Percentiles rank a stretch among this genome's conserved stretches.
phyloP scores from a whole-genome alignment of 2,329 filamentous ascomycete species.

The Epichloe typhina region DNA sequence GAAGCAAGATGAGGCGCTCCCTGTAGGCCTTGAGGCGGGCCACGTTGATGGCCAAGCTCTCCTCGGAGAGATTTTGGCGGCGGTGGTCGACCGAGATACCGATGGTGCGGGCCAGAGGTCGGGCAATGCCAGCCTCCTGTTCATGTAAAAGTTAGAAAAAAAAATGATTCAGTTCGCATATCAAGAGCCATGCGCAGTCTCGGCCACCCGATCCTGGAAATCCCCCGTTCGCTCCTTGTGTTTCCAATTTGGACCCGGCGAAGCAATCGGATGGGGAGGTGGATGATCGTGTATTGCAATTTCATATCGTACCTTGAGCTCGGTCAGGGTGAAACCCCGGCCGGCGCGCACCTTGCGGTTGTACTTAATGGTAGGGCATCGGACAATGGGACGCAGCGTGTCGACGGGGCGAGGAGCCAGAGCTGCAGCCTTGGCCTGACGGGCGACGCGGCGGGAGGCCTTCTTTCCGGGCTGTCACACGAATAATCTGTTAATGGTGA shows the following conservation, averaged over 20 bases:
- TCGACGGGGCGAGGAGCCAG: conserved; percentile 95
- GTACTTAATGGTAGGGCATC: conserved; percentile 97
- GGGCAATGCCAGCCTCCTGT: conserved; percentile 88
- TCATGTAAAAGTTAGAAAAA: conserved; percentile 20
- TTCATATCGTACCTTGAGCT: conserved; percentile 72
- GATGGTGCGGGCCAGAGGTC: conserved; percentile 87
- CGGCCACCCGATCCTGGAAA: not conserved
- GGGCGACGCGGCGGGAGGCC: conserved; percentile 79
- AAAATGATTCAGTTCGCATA: not conserved
- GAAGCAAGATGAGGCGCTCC: conserved; percentile 92
- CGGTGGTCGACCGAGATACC: conserved; percentile 94
- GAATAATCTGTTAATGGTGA: not conserved
- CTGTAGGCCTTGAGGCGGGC: conserved; percentile 97
- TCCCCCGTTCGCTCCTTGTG: not conserved
- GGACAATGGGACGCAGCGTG: conserved; percentile 89
- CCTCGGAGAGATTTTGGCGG: conserved; percentile 93
- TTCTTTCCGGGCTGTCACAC: conserved; percentile 76
- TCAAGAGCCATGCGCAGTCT: not conserved
- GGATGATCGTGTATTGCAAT: not conserved
- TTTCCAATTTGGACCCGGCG: not conserved
- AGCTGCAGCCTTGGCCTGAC: conserved; percentile 87
- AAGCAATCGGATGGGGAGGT: not conserved
- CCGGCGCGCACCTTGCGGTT: conserved; percentile 95
- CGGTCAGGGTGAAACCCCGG: conserved; percentile 92
- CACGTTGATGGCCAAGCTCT: conserved; percentile 89